phyloP scores from a whole-genome alignment of 371 early-diverging fungal species.

The Zopfochytrium polystomum region DNA sequence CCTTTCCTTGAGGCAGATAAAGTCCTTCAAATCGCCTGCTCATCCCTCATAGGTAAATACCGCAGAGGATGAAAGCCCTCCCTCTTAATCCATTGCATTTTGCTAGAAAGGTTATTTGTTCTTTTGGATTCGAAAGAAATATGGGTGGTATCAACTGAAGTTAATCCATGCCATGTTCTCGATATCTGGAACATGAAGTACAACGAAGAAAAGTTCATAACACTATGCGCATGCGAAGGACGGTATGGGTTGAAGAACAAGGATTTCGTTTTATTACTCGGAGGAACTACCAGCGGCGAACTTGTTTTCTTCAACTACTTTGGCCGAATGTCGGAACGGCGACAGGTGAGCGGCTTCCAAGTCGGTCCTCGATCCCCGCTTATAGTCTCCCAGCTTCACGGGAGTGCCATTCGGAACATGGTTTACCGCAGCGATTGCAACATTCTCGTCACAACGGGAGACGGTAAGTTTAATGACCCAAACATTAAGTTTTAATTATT shows the following conservation, averaged over 20 bases:
- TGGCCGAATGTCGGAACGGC: conserved; percentile 40
- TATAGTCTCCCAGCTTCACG: no score
- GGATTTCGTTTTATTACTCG: conserved; percentile 39
- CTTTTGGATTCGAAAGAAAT: conserved; percentile 49
- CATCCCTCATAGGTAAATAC: conserved; percentile 27
- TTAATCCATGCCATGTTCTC: conserved; percentile 46
- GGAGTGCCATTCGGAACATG: no score
- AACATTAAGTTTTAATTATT: no score
- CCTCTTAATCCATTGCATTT: not conserved
- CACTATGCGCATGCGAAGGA: conserved; percentile 2
- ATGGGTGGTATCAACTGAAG: conserved; percentile 44
- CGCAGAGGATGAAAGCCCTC: not conserved
- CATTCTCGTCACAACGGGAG: conserved; percentile 12
- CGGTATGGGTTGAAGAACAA: not conserved
- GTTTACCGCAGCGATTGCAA: no score
- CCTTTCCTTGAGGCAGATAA: conserved; percentile 47
- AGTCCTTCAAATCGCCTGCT: conserved; percentile 35
- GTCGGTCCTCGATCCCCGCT: no score
- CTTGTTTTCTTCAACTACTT: conserved; percentile 38
- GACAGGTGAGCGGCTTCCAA: conserved; percentile 19
- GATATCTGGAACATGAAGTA: conserved; percentile 13
- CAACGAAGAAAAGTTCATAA: conserved; percentile 13
- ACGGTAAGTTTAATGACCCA: no score
- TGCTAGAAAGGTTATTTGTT: conserved; percentile 42
- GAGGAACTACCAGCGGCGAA: conserved; percentile 50